A percentile compares a stretch with the other conserved stretches of the same genome.
Conservation (phyloP, 2,329 filamentous ascomycete genomes). For the Colletotrichum siamense region DNA sequence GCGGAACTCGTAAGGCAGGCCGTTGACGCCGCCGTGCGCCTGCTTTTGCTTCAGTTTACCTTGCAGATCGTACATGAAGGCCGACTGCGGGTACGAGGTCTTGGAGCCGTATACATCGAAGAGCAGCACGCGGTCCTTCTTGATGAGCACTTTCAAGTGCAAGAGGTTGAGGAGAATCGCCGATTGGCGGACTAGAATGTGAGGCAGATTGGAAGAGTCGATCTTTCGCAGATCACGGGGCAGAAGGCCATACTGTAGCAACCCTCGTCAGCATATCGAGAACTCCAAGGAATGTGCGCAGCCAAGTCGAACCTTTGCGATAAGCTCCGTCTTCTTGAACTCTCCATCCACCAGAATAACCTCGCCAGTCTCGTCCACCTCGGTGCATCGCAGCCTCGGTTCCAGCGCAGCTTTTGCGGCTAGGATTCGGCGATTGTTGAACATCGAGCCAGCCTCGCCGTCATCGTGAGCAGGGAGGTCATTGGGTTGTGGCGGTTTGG, state of each 20-base stretch:
- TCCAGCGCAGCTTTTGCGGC: conserved; percentile 82
- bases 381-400: conserved; percentile 87
- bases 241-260: conserved; percentile 79
- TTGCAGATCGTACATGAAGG: conserved; percentile 98
- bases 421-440: conserved; percentile 73
- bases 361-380: conserved; percentile 90
- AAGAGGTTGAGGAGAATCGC: conserved; percentile 95
- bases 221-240: conserved; percentile 97
- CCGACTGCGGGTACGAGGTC: conserved; percentile 91
- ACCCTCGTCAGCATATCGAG: background rate
- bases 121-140: conserved; percentile 90
- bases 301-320: conserved; percentile 74
- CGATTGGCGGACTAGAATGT: conserved; percentile 91
- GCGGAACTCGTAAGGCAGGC: conserved; percentile 92
- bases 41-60: conserved; percentile 88
- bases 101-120: conserved; percentile 97
- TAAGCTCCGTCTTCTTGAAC: conserved; percentile 97
- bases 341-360: conserved; percentile 93
- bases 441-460: conserved; percentile 66
- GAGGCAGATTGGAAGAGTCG: conserved; percentile 92
- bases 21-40: conserved; percentile 56
- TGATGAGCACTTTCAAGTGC: conserved; percentile 95
- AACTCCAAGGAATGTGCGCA: background rate
- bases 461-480: conserved; percentile 65
- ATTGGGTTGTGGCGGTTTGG: conserved; percentile 56